Conservation (phyloP, 345 rosid genomes). For the Arabis alpina region DNA sequence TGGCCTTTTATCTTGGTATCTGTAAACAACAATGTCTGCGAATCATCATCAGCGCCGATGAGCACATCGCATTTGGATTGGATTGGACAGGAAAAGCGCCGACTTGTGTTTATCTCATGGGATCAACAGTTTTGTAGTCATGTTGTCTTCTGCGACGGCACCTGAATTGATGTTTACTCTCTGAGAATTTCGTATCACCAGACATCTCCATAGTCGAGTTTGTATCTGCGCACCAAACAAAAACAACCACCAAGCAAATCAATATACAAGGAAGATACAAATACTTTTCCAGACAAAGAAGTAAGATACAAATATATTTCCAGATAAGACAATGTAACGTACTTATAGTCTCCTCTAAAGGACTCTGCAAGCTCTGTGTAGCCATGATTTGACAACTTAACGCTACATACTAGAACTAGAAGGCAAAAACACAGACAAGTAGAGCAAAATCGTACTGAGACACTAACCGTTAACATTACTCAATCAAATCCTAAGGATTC, state of each 20-base stretch:
- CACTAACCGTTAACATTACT: too few relatives aligned
- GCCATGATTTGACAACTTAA: not conserved
- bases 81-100: slow-evolving; percentile 14
- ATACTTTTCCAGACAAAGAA: slow-evolving; percentile 17
- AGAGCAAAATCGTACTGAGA: not conserved
- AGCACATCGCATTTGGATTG: slow-evolving; percentile 5
- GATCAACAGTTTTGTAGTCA: slow-evolving; percentile 71
- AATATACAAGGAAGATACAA: not conserved
- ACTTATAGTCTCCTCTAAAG: not conserved
- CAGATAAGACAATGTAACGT: not conserved
- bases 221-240: slow-evolving; percentile 46
- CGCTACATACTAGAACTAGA: not conserved
- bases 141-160: slow-evolving; percentile 82
- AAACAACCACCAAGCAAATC: slow-evolving; percentile 20
- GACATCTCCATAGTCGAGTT: slow-evolving; percentile 73
- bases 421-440: slow-evolving; percentile 3
- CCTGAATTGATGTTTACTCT: slow-evolving; percentile 77
- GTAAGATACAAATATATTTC: too few relatives aligned
- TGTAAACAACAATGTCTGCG: not conserved
- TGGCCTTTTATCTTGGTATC: not conserved
- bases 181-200: slow-evolving; percentile 74
- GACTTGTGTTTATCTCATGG: slow-evolving; percentile 46
- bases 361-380: not conserved
- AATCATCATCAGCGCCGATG: not conserved
- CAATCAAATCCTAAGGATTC: too few relatives aligned